These are phyloP conservation scores for Grosmannia serpens DNA, from an alignment of 2,329 filamentous ascomycete genomes.

Conservation along the genomic window DNA sequence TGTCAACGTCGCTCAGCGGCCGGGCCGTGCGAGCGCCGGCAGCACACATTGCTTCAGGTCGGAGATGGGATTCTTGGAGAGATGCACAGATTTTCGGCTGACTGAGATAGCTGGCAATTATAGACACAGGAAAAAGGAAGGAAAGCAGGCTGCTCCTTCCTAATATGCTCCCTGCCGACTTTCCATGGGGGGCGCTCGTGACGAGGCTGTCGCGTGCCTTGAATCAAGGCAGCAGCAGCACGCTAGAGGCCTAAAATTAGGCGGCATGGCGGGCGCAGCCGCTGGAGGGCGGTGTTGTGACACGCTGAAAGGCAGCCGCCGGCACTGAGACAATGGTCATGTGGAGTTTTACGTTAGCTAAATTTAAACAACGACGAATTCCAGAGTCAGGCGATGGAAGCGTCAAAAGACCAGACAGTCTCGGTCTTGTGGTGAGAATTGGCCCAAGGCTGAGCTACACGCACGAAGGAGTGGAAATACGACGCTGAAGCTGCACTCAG, in stretches of 20 bases:
- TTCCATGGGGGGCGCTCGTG: not conserved
- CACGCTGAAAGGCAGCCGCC: not conserved
- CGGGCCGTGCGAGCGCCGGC: not conserved
- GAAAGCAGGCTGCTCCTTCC: not conserved
- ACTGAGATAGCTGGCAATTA: not conserved
- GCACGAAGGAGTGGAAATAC: no score
- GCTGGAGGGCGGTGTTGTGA: not conserved
- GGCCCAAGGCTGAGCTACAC: no score
- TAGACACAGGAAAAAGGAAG: not conserved
- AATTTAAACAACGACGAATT: not conserved
- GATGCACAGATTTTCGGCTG: not conserved
- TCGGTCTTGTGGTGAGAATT: no score
- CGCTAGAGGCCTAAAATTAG: not conserved
- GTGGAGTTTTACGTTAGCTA: not conserved
- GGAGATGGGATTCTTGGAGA: not conserved
- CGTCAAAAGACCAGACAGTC: no score
- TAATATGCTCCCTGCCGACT: not conserved
- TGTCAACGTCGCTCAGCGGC: not conserved
- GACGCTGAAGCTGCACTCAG: no score
- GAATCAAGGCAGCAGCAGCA: not conserved
- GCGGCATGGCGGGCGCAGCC: not conserved
- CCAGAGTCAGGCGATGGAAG: not conserved
- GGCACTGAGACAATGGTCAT: not conserved
- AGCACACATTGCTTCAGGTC: not conserved
- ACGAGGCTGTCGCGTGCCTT: not conserved